These are phyloP conservation scores for Geranomyces michiganensis DNA, from an alignment of 192 early-diverging fungal species.

Conservation along the genomic window DNA sequence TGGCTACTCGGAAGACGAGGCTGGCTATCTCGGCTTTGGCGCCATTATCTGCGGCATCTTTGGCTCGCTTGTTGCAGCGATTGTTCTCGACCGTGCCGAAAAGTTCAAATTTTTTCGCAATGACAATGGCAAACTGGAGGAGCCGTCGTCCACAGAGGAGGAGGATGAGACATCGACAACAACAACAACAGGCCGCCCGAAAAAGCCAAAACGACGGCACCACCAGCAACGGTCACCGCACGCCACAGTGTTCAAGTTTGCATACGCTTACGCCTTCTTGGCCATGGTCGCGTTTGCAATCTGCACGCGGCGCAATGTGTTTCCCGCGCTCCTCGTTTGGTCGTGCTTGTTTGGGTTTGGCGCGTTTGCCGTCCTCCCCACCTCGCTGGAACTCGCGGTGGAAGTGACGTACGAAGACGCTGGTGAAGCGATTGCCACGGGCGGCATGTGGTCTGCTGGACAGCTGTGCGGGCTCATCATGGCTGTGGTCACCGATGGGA, in stretches of 20 bases:
- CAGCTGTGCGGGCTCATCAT: conserved; percentile 12
- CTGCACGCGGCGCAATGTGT: conserved; percentile 7
- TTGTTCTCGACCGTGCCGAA: conserved; percentile 6
- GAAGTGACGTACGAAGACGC: conserved; percentile 19
- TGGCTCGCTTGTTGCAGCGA: conserved; percentile 19
- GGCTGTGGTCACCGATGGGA: conserved; percentile 19
- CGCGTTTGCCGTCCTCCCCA: conserved; percentile 26
- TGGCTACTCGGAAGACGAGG: conserved; percentile 20
- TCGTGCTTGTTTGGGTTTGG: conserved; percentile 17
- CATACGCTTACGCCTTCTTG: neutral
- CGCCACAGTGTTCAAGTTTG: neutral
- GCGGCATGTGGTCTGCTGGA: conserved; percentile 19
- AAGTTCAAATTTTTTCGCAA: conserved; percentile 6
- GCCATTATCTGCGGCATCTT: conserved; percentile 21
- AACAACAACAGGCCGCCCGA: too few species aligned
- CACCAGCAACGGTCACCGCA: conserved; percentile 4
- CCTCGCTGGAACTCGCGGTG: conserved; percentile 13
- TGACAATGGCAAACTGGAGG: too few species aligned
- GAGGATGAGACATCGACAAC: neutral
- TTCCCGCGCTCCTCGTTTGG: conserved; percentile 12
- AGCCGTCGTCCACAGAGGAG: too few species aligned
- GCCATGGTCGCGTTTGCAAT: conserved; percentile 10
- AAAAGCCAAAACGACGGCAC: too few species aligned
- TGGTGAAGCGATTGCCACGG: conserved; percentile 19
- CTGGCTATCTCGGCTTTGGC: conserved; percentile 22